Base-by-base conservation (phyloP, 2,329 filamentous ascomycete species). In the Conoideocrella luteorostrata region DNA sequence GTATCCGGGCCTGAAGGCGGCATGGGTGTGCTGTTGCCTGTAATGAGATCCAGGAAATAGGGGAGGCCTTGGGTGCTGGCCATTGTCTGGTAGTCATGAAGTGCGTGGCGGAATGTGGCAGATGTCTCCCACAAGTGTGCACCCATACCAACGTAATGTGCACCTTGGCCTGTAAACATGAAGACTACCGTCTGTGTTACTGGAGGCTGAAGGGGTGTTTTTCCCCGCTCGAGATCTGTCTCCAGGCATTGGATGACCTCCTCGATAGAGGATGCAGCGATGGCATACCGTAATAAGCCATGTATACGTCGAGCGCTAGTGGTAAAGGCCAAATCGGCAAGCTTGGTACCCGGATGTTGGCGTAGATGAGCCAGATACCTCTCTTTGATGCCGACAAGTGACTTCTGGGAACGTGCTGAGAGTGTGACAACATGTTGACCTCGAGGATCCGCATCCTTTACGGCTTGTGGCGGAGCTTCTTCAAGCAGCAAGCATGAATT, bases 301-400 rank as follows among this genome's bases (percentile, higher is more conserved):
- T 82, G 79, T 10, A 78, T 75, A 41, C 73, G 72, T 22, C 80
- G 74, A 22, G 82, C 84, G 4, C 81, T 84, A 2, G 77, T 80
- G 3, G 78, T 82, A 59, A 85, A 86, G 1, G 80, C 74, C 4
- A 86, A 61, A 50, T 79, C 68, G 7, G 71, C 15, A 65, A 84
- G 57, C 0, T 71, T 70, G 4, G 70, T n/a, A n/a, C n/a, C n/a
- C n/a, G n/a, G n/a, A n/a, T n/a, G n/a, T n/a, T n/a, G n/a, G n/a
- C n/a, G n/a, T n/a, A n/a, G n/a, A n/a, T n/a, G n/a, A n/a, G n/a
- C n/a, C n/a, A n/a, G n/a, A n/a, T n/a, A n/a, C n/a, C n/a, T n/a
- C n/a, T n/a, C n/a, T n/a, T n/a, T n/a, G n/a, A n/a, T 83, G 43
- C 69, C 70, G 20, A 71, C 70, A 66, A 82, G 77, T 18, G 78